A percentile compares a stretch with the other conserved stretches of the same genome.
phyloP scores from a whole-genome alignment of 1,139 yeast genomes.

The Debaryomycetaceae sp. region DNA sequence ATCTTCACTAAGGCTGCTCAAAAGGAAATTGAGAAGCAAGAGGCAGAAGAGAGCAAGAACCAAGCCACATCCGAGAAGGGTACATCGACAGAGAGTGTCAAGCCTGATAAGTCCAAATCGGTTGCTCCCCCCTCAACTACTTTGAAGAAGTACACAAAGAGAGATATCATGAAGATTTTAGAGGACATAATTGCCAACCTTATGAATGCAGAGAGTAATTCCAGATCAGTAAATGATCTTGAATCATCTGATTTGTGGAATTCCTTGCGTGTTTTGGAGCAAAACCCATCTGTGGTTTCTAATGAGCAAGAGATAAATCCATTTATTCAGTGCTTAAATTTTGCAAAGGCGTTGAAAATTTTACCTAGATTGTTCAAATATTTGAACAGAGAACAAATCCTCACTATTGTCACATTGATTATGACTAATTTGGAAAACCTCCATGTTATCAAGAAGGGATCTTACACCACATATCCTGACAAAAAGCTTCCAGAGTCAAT shows the following conservation, averaged over 20 bases:
- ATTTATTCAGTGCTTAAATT: slow-evolving; percentile 78
- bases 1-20: slow-evolving; percentile 57
- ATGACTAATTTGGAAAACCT: slow-evolving; percentile 81
- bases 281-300: slow-evolving; percentile 43
- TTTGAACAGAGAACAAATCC: slow-evolving; percentile 70
- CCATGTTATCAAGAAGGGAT: slow-evolving; percentile 74
- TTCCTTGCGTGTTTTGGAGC: slow-evolving; percentile 63
- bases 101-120: slow-evolving; percentile 14
- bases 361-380: slow-evolving; percentile 88
- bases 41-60: slow-evolving; percentile 16
- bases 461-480: slow-evolving; percentile 63
- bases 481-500: slow-evolving; percentile 52
- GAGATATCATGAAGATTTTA: slow-evolving; percentile 52
- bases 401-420: slow-evolving; percentile 74
- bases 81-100: slow-evolving; percentile 8
- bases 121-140: slow-evolving; percentile 24
- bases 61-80: slow-evolving; percentile 10
- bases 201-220: slow-evolving; percentile 77
- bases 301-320: slow-evolving; percentile 59
- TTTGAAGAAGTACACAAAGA: slow-evolving; percentile 35
- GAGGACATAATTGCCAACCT: slow-evolving; percentile 80
- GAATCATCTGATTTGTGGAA: slow-evolving; percentile 71
- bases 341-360: slow-evolving; percentile 84
- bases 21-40: slow-evolving; percentile 40
- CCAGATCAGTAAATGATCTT: slow-evolving; percentile 60